A percentile compares a stretch with the other conserved stretches of the same genome.
These are phyloP conservation scores for Aspergillus felis DNA, from an alignment of 2,329 filamentous ascomycete species.

Conservation along the genomic window DNA sequence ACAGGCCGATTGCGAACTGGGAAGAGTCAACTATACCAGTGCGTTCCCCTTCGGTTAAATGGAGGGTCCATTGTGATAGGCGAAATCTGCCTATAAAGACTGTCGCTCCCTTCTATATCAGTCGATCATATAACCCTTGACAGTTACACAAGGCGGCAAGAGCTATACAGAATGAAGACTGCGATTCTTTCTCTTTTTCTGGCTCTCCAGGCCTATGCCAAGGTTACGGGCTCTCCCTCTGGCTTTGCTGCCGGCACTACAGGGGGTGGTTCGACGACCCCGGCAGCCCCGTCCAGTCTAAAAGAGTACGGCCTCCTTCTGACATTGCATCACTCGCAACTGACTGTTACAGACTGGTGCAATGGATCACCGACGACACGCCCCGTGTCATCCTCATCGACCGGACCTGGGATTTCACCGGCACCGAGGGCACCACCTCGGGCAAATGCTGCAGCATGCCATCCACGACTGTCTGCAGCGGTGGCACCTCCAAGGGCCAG, in stretches of 20 bases:
- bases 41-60: too few relatives aligned
- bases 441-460: constrained; percentile 21
- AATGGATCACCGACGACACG: constrained; percentile 12
- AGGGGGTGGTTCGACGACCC: constrained; percentile 9
- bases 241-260: constrained; percentile 14
- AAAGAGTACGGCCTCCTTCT: constrained; percentile 4
- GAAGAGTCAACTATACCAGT: neutral
- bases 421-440: constrained; percentile 38
- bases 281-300: constrained; percentile 9
- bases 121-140: too few relatives aligned
- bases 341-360: neutral
- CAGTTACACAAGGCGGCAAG: too few relatives aligned
- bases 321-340: neutral
- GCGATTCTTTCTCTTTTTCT: neutral
- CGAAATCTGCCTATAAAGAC: too few relatives aligned
- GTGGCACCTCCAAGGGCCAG: constrained; percentile 51
- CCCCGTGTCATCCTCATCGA: constrained; percentile 9
- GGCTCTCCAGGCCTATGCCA: constrained; percentile 4
- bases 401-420: constrained; percentile 16
- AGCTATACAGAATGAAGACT: constrained; percentile 1
- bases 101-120: too few relatives aligned
- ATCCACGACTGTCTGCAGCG: constrained; percentile 48
- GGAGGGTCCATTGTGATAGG: too few relatives aligned
- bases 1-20: neutral
- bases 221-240: constrained; percentile 8